Evolutionary conservation across 495 filamentous ascomycete genomes (phyloP).

Genomic region (Lophiostoma macrostomum): DNA sequence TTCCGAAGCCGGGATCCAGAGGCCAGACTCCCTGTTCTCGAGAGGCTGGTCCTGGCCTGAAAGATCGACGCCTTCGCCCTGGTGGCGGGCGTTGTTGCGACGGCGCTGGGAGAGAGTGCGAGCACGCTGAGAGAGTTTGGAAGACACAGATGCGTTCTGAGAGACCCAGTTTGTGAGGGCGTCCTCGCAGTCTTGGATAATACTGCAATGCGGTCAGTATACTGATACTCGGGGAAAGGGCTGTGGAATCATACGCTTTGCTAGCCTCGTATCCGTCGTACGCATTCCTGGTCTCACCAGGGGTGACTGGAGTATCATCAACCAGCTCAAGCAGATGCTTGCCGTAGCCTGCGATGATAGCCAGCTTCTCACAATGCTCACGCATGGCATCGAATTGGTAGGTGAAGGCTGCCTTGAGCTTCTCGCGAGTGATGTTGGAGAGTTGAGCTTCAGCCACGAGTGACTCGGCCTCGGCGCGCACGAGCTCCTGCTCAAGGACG

Average conservation of each 20-base stretch:
- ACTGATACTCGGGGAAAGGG: neutral
- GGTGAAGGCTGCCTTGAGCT: slow-evolving; percentile 95
- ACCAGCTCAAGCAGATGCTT: slow-evolving; percentile 95
- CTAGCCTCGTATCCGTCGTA: slow-evolving; percentile 98
- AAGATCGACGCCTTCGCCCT: slow-evolving; percentile 70
- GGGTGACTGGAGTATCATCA: slow-evolving; percentile 94
- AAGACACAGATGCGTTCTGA: slow-evolving; percentile 80
- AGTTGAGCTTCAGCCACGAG: slow-evolving; percentile 96
- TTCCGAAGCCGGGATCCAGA: slow-evolving; percentile 80
- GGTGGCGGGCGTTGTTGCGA: slow-evolving; percentile 61
- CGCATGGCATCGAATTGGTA: slow-evolving; percentile 98
- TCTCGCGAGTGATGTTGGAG: slow-evolving; percentile 98
- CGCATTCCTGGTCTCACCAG: slow-evolving; percentile 90
- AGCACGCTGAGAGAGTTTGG: slow-evolving; percentile 79
- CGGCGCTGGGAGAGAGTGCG: slow-evolving; percentile 83
- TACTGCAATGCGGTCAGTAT: slow-evolving; percentile 49
- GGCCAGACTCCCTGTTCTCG: slow-evolving; percentile 71
- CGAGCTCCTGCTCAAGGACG: slow-evolving; percentile 96
- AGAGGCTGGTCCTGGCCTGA: slow-evolving; percentile 80
- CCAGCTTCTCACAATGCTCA: slow-evolving; percentile 97
- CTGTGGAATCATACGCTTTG: slow-evolving; percentile 59
- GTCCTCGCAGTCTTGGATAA: slow-evolving; percentile 99
- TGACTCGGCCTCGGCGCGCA: slow-evolving; percentile 96
- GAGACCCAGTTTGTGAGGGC: slow-evolving; percentile 94
- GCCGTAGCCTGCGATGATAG: slow-evolving; percentile 94